phyloP scores from a whole-genome alignment of 352 stramenopile genomes.

The Pythium brachiatum region DNA sequence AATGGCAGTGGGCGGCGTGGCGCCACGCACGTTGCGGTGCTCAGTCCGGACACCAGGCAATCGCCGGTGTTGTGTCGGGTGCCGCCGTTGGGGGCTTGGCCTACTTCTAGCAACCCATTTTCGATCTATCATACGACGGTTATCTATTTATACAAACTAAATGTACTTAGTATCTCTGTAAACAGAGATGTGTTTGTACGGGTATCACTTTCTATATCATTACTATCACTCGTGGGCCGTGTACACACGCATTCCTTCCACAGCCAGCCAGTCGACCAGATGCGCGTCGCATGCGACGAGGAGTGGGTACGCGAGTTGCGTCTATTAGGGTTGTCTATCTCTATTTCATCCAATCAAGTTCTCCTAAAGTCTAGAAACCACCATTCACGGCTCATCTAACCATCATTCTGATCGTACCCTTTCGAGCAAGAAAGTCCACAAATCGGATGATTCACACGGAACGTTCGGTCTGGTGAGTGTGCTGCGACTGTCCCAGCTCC shows the following conservation, averaged over 20 bases:
- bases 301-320: neutral
- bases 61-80: neutral
- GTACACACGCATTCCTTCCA: no score
- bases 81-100: neutral
- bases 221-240: no score
- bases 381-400: neutral
- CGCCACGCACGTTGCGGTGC: neutral
- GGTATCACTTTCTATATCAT: no score
- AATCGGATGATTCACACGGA: neutral
- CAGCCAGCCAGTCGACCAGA: no score
- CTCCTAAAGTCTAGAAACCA: neutral
- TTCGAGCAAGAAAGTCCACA: neutral
- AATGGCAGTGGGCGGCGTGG: neutral
- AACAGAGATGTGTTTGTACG: no score
- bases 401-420: slow-evolving; percentile 3
- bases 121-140: no score
- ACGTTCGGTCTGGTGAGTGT: neutral
- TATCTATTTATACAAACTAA: no score
- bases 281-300: slow-evolving; percentile 6
- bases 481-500: neutral
- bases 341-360: slow-evolving; percentile 1
- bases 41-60: no score
- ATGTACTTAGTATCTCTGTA: no score
- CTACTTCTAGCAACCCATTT: no score
- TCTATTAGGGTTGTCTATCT: neutral